Base-by-base conservation (phyloP, 805 yeast species). In the Helenozyma baotianmanensis region DNA sequence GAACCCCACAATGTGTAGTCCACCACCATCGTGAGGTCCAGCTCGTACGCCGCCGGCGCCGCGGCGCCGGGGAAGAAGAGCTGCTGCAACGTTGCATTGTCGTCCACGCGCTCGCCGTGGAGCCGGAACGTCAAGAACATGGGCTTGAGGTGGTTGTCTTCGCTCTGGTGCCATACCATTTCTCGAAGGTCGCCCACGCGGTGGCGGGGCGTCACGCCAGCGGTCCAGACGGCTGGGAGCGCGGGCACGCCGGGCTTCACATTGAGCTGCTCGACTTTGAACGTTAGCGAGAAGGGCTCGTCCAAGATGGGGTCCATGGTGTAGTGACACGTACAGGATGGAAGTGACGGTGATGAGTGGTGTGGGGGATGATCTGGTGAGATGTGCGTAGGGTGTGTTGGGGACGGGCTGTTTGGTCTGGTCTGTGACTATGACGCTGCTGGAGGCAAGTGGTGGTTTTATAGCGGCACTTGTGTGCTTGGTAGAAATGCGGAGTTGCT, bases 81-180 rank as follows among this genome's bases (percentile, higher is more conserved):
- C 11, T 42, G 44, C 17, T 42, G 17, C 11, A 57, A 29, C 6
- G 26, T 30, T 14, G 43, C 39, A 4, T 32, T 22, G 18, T 47
- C 53, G 4, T 29, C 6, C 4, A 50, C 29, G 1, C n/a, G 21
- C 9, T 38, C 28, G 6, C 41, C 52, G 3, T 36, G 12, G 25
- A 35, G 34, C 10, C 17, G 14, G 21, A 60, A 24, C 21, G 24
- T 43, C 6, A 56, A 9, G 29, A 54, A 51, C 9, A 48, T 14
- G n/a, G 68, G 68, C 32, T 45, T 48, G 24, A 62, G 42, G 12
- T 29, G 23, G 29, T 38, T 32, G 19, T 53, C 43, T 5, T 35
- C 34, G n/a, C 62, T 57, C 21, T 43, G 36, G 25, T 29, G 18
- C 67, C 68, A 61, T 9, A 62, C 45, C 47, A 43, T 50, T 14